Evolutionary conservation across 306 rosid species (phyloP).

Genomic region (Trichosanthes truncata): DNA sequence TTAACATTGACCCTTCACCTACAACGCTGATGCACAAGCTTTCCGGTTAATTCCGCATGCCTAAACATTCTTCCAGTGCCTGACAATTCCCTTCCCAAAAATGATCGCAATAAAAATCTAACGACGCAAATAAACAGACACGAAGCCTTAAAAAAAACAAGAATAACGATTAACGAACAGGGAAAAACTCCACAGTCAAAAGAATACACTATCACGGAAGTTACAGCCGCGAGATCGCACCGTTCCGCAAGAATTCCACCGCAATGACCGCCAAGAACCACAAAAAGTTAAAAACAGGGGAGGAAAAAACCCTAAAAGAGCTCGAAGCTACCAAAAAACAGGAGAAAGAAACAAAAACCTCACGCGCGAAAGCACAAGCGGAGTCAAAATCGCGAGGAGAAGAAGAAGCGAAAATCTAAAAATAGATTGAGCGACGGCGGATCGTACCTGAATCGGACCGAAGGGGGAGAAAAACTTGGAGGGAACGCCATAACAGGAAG

Average conservation of each 20-base stretch:
- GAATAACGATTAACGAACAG: not conserved
- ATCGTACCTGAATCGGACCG: constrained; percentile 1
- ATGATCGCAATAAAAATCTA: not conserved
- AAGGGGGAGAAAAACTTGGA: not conserved
- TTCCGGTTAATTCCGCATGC: not conserved
- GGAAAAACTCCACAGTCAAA: not conserved
- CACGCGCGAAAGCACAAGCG: not conserved
- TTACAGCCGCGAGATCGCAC: not conserved
- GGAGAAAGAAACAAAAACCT: not conserved
- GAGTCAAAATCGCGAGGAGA: not conserved
- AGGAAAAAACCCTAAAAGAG: not conserved
- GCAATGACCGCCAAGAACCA: not conserved
- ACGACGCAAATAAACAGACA: not conserved
- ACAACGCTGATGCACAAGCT: not conserved
- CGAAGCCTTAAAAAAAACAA: not conserved
- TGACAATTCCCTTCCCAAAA: not conserved
- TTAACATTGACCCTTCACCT: not conserved
- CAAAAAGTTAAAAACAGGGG: not conserved
- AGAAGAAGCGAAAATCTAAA: not conserved
- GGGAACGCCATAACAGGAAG: not conserved
- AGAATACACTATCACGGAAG: not conserved
- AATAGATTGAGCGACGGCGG: not conserved
- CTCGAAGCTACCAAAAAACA: not conserved
- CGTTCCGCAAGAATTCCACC: not conserved
- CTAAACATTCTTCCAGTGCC: not conserved